A percentile compares a stretch with the other conserved stretches of the same genome.
These are phyloP conservation scores for Tremellales sp. DNA, from an alignment of 1,284 basidiomycete species.

Conservation along the genomic window DNA sequence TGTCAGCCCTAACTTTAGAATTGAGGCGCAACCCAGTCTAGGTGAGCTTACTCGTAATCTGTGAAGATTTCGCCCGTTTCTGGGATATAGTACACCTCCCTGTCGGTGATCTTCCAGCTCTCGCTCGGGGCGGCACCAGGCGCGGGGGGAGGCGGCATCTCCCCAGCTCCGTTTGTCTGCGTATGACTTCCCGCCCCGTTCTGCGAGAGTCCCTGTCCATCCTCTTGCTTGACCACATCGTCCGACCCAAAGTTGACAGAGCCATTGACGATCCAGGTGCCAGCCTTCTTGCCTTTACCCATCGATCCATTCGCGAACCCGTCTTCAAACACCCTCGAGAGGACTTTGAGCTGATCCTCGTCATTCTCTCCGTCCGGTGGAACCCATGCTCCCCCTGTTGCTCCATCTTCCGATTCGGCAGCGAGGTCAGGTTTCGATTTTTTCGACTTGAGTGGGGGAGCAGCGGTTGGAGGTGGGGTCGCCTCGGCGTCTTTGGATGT, in stretches of 20 bases:
- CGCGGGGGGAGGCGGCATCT: conserved; percentile 1
- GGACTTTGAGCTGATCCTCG: conserved; percentile 38
- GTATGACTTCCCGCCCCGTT: conserved; percentile 1
- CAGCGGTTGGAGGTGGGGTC: conserved; percentile 6
- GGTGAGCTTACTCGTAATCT: conserved; percentile 73
- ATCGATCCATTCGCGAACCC: conserved; percentile 13
- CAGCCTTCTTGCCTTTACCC: conserved; percentile 11
- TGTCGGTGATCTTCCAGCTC: conserved; percentile 48
- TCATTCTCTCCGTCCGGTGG: conserved; percentile 39
- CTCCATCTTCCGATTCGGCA: conserved; percentile 4
- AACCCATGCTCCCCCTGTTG: conserved; percentile 1
- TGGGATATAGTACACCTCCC: conserved; percentile 79
- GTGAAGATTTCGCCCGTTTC: conserved; percentile 95
- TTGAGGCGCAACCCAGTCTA: neutral
- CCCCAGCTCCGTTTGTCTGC: conserved; percentile 10
- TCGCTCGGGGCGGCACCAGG: conserved; percentile 6
- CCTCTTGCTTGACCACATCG: neutral
- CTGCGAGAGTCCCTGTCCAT: conserved; percentile 4
- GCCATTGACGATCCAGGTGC: conserved; percentile 4
- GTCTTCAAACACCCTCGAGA: conserved; percentile 25
- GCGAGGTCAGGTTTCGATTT: neutral
- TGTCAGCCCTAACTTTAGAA: neutral
- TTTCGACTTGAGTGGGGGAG: neutral
- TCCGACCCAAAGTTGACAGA: neutral
- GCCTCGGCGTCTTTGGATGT: neutral